Percentiles rank a stretch among this genome's conserved stretches.
These are phyloP conservation scores for Puccinia horiana DNA, from an alignment of 1,284 basidiomycete species.

Conservation along the genomic window DNA sequence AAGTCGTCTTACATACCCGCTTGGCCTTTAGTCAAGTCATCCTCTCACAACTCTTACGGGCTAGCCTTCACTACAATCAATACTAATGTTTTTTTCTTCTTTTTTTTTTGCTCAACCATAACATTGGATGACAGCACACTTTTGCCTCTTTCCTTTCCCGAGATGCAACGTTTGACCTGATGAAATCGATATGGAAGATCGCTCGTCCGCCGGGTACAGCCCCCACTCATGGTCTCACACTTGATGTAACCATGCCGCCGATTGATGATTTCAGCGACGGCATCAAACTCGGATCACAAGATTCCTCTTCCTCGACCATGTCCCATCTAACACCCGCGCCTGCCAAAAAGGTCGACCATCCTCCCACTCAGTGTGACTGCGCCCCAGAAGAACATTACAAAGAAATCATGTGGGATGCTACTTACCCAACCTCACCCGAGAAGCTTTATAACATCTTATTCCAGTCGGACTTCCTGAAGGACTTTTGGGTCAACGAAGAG, in stretches of 20 bases:
- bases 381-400: constrained; percentile 72
- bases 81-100: not conserved
- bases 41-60: not conserved
- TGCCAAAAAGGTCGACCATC: constrained; percentile 13
- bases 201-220: not conserved
- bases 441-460: constrained; percentile 96
- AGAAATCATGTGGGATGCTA: constrained; percentile 74
- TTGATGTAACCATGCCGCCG: not conserved
- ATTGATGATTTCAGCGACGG: not conserved
- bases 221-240: not conserved
- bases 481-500: constrained; percentile 84
- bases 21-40: not conserved
- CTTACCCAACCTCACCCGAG: constrained; percentile 85
- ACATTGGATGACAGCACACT: constrained; percentile 69
- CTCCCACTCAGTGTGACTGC: constrained; percentile 21
- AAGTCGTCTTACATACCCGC: no score
- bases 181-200: constrained; percentile 86
- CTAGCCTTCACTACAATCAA: not conserved
- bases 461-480: constrained; percentile 83
- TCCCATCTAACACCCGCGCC: not conserved
- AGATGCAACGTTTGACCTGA: constrained; percentile 93
- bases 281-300: not conserved
- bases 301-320: not conserved
- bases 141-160: constrained; percentile 95
- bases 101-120: not conserved